A percentile compares a stretch with the other conserved stretches of the same genome.
Conservation (phyloP, 2,329 filamentous ascomycete genomes). For the Curvularia eragrostidis region DNA sequence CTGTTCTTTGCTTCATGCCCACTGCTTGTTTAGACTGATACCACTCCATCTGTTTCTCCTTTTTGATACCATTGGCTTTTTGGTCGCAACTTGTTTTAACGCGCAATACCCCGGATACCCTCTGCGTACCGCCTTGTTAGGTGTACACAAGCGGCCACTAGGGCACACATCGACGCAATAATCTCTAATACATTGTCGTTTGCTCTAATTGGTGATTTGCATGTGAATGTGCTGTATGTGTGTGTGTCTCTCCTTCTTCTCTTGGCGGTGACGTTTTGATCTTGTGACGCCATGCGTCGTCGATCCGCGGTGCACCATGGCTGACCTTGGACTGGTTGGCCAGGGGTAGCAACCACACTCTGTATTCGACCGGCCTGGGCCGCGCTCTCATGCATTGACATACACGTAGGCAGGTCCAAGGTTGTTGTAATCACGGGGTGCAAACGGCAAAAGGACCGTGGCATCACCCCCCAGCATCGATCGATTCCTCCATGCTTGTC, state of each 20-base stretch:
- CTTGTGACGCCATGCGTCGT: background rate
- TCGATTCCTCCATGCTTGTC: conserved; percentile 8
- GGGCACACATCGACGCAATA: conserved; percentile 49
- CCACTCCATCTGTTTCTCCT: conserved; percentile 50
- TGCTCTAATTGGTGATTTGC: background rate
- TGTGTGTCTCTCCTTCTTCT: too few species aligned
- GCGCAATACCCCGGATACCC: conserved; percentile 53
- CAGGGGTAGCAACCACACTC: background rate
- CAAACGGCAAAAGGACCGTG: conserved; percentile 7
- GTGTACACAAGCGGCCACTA: conserved; percentile 51
- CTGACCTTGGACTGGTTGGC: background rate
- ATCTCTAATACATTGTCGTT: conserved; percentile 48
- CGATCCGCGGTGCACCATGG: background rate
- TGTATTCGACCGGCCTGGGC: conserved; percentile 8
- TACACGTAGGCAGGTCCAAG: conserved; percentile 9
- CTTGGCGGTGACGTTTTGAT: background rate
- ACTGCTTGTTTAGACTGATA: conserved; percentile 53
- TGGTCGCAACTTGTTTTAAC: conserved; percentile 39
- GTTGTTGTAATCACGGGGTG: conserved; percentile 7
- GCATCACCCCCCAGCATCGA: conserved; percentile 7
- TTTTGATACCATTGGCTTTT: conserved; percentile 49
- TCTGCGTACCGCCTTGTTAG: conserved; percentile 50
- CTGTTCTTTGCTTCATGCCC: conserved; percentile 43
- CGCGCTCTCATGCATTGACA: background rate
- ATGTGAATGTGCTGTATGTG: too few species aligned